These are phyloP conservation scores for Whalleya microplaca DNA, from an alignment of 2,329 filamentous ascomycete species.

Conservation along the genomic window DNA sequence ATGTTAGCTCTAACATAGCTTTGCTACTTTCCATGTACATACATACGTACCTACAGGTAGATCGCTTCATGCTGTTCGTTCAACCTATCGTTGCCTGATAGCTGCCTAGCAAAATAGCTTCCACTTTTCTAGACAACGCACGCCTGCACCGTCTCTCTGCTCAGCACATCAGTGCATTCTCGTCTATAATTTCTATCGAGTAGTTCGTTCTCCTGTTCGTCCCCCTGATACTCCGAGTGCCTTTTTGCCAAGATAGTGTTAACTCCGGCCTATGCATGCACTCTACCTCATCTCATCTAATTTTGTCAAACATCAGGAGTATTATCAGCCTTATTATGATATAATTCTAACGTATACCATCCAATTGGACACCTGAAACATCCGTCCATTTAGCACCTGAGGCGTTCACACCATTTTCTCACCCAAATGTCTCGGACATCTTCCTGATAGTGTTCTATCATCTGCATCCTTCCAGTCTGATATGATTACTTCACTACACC, in stretches of 20 bases:
- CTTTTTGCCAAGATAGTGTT: not conserved
- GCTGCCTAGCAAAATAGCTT: not conserved
- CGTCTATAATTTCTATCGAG: not conserved
- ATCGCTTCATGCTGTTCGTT: too few relatives aligned
- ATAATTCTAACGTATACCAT: not conserved
- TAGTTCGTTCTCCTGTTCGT: not conserved
- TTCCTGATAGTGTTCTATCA: not conserved
- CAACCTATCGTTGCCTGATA: not conserved
- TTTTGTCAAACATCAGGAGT: not conserved
- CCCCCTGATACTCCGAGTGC: not conserved
- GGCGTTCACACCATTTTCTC: not conserved
- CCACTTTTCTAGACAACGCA: not conserved
- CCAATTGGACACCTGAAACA: conserved; percentile 1
- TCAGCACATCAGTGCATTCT: too few relatives aligned
- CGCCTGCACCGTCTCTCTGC: not conserved
- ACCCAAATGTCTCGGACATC: not conserved
- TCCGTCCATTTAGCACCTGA: not conserved
- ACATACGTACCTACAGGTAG: too few relatives aligned
- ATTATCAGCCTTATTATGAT: conserved; percentile 9
- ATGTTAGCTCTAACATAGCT: too few relatives aligned
- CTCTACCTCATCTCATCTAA: conserved; percentile 7
- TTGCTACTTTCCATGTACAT: too few relatives aligned
- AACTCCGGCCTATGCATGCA: not conserved
- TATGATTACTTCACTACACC: not conserved
- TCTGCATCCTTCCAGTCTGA: not conserved